These are phyloP conservation scores for Saururus chinensis DNA, from an alignment of 164 flowering plant species.

Conservation along the genomic window DNA sequence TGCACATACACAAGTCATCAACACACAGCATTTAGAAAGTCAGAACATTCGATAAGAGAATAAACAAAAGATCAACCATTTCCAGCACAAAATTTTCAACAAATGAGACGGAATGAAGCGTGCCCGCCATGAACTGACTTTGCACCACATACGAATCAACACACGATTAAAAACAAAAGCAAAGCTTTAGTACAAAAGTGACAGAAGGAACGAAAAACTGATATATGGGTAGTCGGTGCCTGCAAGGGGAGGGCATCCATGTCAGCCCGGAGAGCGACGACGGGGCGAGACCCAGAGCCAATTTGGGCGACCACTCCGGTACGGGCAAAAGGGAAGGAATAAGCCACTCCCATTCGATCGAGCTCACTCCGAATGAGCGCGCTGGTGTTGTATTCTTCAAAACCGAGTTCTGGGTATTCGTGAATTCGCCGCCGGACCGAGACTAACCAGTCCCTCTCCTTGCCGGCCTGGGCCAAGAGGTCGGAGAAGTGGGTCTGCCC, in stretches of 20 bases:
- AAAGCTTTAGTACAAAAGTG: too few species aligned
- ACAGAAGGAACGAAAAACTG: too few species aligned
- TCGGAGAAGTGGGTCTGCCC: constrained; percentile 12
- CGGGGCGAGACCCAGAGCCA: constrained; percentile 54
- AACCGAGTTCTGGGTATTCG: constrained; percentile 69
- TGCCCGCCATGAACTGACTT: too few species aligned
- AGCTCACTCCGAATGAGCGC: constrained; percentile 66
- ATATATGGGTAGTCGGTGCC: constrained; percentile 13
- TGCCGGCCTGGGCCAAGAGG: constrained; percentile 31
- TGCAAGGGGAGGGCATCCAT: constrained; percentile 93
- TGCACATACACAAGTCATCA: constrained; percentile 7
- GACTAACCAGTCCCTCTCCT: constrained; percentile 57
- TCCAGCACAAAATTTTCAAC: too few species aligned
- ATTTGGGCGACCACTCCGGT: constrained; percentile 72
- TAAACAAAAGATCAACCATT: not conserved
- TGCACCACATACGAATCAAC: too few species aligned
- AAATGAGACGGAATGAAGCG: too few species aligned
- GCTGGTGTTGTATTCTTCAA: constrained; percentile 72
- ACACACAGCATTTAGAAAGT: not conserved
- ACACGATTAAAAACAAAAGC: too few species aligned
- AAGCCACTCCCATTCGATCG: constrained; percentile 47
- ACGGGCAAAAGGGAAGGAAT: constrained; percentile 50
- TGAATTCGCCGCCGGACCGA: constrained; percentile 63
- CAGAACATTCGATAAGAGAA: not conserved
- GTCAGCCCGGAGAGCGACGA: constrained; percentile 81